These are phyloP conservation scores for Apiospora pterosperma DNA, from an alignment of 2,329 filamentous ascomycete genomes.

Conservation along the genomic window DNA sequence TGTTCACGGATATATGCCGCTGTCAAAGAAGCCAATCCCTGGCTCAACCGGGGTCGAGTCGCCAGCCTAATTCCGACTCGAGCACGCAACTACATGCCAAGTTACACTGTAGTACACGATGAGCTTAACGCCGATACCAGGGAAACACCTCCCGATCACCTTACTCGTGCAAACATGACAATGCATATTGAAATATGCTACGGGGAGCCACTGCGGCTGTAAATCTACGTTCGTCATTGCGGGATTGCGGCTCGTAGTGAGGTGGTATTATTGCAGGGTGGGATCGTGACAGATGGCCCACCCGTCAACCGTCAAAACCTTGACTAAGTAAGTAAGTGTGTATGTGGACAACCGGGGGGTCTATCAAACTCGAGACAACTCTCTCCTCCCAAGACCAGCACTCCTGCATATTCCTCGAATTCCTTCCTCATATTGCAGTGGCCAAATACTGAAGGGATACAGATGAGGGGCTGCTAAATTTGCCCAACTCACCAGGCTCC, in stretches of 20 bases:
- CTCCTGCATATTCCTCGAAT: neutral
- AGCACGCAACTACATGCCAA: neutral
- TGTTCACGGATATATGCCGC: conserved; percentile 2
- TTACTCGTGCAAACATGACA: neutral
- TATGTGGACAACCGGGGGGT: neutral
- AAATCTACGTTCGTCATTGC: neutral
- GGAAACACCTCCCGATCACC: neutral
- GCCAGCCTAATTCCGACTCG: neutral
- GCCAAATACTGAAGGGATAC: neutral
- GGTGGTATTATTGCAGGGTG: conserved; percentile 1
- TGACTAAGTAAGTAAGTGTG: too few relatives aligned
- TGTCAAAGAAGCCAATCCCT: neutral
- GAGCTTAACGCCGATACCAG: neutral
- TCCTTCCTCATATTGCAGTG: neutral
- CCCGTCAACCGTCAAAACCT: neutral
- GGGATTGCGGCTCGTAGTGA: neutral
- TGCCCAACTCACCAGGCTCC: neutral
- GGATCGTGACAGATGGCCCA: neutral
- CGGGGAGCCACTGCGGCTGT: neutral
- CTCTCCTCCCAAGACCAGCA: neutral
- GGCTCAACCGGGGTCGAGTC: neutral
- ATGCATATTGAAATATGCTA: neutral
- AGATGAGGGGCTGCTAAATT: neutral
- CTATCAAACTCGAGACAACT: neutral
- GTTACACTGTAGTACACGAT: neutral